phyloP scores from a whole-genome alignment of 306 rosid species.

The Corylus americana region DNA sequence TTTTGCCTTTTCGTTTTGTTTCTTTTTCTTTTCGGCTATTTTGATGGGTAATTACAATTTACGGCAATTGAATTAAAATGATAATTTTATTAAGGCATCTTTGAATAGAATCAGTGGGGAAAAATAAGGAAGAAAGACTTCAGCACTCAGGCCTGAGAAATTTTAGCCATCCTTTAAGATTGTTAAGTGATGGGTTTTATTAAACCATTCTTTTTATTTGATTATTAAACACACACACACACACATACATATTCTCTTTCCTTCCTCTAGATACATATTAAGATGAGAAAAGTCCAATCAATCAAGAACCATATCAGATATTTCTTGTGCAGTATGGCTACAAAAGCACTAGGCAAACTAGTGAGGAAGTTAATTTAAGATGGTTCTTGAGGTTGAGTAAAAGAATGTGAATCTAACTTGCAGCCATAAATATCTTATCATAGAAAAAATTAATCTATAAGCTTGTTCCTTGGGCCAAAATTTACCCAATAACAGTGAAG shows the following conservation, averaged over 20 bases:
- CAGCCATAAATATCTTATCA: neutral
- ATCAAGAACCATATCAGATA: neutral
- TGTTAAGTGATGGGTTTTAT: neutral
- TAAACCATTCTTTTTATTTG: neutral
- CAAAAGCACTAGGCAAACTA: neutral
- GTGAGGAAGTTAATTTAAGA: neutral
- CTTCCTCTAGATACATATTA: neutral
- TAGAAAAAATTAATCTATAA: neutral
- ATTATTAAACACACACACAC: neutral
- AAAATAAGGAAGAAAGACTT: neutral
- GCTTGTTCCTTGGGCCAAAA: neutral
- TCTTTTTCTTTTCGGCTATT: neutral
- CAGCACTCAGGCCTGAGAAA: neutral
- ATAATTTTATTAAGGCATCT: neutral
- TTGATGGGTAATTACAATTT: neutral
- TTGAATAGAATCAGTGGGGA: neutral
- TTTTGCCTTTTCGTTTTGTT: neutral
- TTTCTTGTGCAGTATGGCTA: neutral
- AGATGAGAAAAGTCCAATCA: neutral
- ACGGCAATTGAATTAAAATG: neutral
- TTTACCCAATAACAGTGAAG: neutral
- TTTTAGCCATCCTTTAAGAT: constrained; percentile 2
- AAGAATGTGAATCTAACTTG: neutral
- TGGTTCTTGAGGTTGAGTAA: neutral
- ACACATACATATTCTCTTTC: neutral